phyloP scores from a whole-genome alignment of 2,329 filamentous ascomycete species.

The Colletotrichum falcatum region DNA sequence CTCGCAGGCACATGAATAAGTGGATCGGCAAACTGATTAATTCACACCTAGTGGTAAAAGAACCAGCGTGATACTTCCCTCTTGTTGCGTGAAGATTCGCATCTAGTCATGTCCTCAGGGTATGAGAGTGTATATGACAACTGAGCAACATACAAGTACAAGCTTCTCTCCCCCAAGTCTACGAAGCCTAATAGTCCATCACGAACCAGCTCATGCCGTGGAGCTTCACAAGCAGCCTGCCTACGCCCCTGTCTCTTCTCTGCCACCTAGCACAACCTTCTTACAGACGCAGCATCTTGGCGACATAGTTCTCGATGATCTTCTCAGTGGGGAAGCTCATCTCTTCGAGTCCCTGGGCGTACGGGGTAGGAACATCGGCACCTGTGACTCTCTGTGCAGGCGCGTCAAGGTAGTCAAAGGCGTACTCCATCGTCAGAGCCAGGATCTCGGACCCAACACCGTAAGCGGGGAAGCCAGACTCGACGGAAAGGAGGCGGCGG shows the following conservation, averaged over 20 bases:
- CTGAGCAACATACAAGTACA: slow-evolving; percentile 57
- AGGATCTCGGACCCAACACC: slow-evolving; percentile 94
- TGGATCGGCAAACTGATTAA: background rate
- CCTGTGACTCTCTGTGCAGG: slow-evolving; percentile 95
- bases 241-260: slow-evolving; percentile 9
- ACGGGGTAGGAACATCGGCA: slow-evolving; percentile 96
- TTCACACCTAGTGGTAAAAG: background rate
- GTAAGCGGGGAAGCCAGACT: slow-evolving; percentile 96
- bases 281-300: slow-evolving; percentile 88
- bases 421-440: slow-evolving; percentile 96
- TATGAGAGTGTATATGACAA: slow-evolving; percentile 52
- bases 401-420: slow-evolving; percentile 95
- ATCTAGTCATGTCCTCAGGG: slow-evolving; percentile 32
- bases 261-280: slow-evolving; percentile 7
- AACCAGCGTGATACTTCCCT: background rate
- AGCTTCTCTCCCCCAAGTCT: slow-evolving; percentile 41
- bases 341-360: slow-evolving; percentile 92
- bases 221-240: slow-evolving; percentile 18
- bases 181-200: slow-evolving; percentile 34
- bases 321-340: slow-evolving; percentile 94
- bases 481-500: slow-evolving; percentile 87
- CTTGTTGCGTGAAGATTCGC: slow-evolving; percentile 6
- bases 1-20: background rate
- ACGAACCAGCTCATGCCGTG: slow-evolving; percentile 19
- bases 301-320: slow-evolving; percentile 87